Evolutionary conservation across 805 yeast genomes (phyloP).

Genomic region (Hanseniaspora vineae): DNA sequence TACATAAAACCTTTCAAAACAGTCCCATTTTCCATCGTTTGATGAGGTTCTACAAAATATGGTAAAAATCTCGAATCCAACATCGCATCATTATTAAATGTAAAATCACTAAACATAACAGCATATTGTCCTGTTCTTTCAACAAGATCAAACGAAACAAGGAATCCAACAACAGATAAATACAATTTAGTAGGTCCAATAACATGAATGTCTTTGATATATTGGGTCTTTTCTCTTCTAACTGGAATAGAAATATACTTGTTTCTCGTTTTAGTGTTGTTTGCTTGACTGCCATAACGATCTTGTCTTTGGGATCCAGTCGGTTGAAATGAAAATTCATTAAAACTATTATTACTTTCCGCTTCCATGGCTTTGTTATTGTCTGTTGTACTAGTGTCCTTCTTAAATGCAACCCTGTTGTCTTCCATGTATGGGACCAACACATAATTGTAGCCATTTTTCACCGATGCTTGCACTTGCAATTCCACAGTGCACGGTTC

Average conservation of each 20-base stretch:
- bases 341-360: no score
- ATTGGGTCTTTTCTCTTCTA: neutral
- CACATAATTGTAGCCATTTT: no score
- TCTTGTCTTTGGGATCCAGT: no score
- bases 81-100: neutral
- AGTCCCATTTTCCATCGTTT: neutral
- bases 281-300: no score
- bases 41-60: neutral
- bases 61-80: neutral
- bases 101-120: neutral
- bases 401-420: no score
- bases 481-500: no score
- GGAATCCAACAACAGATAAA: neutral
- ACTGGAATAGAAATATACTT: neutral
- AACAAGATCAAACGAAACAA: neutral
- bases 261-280: neutral
- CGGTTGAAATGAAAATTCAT: no score
- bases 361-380: no score
- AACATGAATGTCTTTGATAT: neutral
- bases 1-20: neutral
- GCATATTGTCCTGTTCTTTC: neutral
- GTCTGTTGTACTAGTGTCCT: no score
- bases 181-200: neutral
- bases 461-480: no score
- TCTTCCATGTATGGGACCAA: no score